A percentile compares a stretch with the other conserved stretches of the same genome.
Evolutionary conservation across 306 rosid species (phyloP).

Genomic region (Cicer yamashitae): DNA sequence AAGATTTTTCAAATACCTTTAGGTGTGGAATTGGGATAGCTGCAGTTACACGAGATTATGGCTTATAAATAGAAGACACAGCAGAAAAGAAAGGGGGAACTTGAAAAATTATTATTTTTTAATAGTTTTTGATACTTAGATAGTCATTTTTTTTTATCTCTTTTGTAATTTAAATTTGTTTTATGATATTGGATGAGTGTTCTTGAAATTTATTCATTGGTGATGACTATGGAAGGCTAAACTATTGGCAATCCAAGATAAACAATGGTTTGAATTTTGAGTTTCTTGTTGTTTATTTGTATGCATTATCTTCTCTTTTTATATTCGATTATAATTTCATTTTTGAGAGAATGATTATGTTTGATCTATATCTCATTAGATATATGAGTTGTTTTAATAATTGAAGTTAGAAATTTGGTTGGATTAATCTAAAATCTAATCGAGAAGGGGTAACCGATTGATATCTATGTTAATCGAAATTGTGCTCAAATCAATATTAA

Average conservation of each 20-base stretch:
- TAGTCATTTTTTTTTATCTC: not conserved
- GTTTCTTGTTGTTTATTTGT: not conserved
- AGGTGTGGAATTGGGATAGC: not conserved
- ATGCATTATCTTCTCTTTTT: not conserved
- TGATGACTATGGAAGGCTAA: not conserved
- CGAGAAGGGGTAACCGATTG: too few species aligned
- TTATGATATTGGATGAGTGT: not conserved
- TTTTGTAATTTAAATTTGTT: too few species aligned
- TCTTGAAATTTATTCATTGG: not conserved
- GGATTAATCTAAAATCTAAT: too few species aligned
- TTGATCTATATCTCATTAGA: too few species aligned
- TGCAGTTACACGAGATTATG: not conserved
- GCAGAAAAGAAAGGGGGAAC: not conserved
- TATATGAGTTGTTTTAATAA: not conserved
- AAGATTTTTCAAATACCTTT: too few species aligned
- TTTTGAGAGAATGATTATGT: too few species aligned
- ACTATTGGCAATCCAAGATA: not conserved
- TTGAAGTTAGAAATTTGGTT: too few species aligned
- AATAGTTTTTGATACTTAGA: too few species aligned
- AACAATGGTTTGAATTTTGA: not conserved
- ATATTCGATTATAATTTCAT: too few species aligned
- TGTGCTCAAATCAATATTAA: too few species aligned
- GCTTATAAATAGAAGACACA: not conserved
- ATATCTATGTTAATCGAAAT: too few species aligned
- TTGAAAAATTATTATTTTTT: too few species aligned